Evolutionary conservation across 345 rosid genomes (phyloP), one percentile per base, ranked within the genome.

Genomic region (Geranium rotundifolium): DNA sequence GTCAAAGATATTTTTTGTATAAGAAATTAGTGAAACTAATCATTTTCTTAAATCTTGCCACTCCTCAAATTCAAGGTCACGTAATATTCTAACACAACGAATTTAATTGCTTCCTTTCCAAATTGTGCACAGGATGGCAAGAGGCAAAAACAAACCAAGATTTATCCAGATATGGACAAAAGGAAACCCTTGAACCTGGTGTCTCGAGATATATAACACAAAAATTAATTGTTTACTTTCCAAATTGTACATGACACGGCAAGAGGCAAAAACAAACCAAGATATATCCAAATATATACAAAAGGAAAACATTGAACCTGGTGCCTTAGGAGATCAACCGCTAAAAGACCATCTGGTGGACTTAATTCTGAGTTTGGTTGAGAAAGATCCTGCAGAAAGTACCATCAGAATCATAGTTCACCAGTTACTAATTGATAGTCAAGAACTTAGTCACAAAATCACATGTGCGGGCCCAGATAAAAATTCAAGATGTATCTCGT

Each of bases 261-360:
- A 46, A 46, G 52, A 46, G 52, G 15, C 52, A 7, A 46, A 9
- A 46, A 46, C 1, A 46, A 46, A 8, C 8, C 52, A 46, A 46
- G 16, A 46, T 46, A 14, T 46, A 46, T 46, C 15, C 15, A 46
- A 46, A 46, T 46, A 46, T 3, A 46, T 2, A 46, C 13, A 46
- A 46, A 9, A 14, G 12, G 14, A 46, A 46, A 3, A 7, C 52
- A 23, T 23, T 71, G 66, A 70, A 92, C 97, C 99, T 92, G 99
- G 81, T 87, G 97, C 73, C 88, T 83, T 76, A 92, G 61, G 63
- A 92, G 99, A 65, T 93, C 80, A 65, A 89, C 95, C 62, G 95
- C 60, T 82, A 92, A 46, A 77, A 76, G 65, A 75, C 96, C 97
- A 20, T 90, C 90, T 14, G 99, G 97, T 3, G 73, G 88, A 72